A percentile compares a stretch with the other conserved stretches of the same genome.
phyloP scores from a whole-genome alignment of 1,284 basidiomycete genomes.

The Dichomitus squalens region DNA sequence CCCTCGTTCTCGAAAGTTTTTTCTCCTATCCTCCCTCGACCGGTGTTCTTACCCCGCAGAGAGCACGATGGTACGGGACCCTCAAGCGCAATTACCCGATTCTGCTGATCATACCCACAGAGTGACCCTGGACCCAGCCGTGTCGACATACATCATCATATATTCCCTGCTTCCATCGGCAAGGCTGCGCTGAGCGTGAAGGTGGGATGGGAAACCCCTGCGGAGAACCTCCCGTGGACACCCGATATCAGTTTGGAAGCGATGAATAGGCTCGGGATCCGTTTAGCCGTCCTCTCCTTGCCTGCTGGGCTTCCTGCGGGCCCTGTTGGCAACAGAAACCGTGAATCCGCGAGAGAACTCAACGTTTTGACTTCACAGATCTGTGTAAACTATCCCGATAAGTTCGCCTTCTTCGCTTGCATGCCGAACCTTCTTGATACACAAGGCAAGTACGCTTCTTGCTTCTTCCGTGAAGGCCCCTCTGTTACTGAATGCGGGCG shows the following conservation, averaged over 20 bases:
- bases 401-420: conserved; percentile 70
- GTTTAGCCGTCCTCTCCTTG: conserved; percentile 63
- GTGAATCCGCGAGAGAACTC: conserved; percentile 43
- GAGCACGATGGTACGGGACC: not conserved
- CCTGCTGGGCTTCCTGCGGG: conserved; percentile 55
- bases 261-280: conserved; percentile 60
- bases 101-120: not conserved
- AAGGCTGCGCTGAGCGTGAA: conserved; percentile 39
- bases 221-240: conserved; percentile 67
- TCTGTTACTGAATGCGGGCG: not conserved
- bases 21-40: not conserved
- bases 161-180: conserved; percentile 53
- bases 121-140: conserved; percentile 26
- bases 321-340: conserved; percentile 43
- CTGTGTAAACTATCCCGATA: conserved; percentile 46
- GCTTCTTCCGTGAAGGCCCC: not conserved
- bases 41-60: not conserved
- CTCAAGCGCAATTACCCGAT: not conserved
- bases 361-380: conserved; percentile 52
- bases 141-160: conserved; percentile 76
- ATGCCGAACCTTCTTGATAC: conserved; percentile 62
- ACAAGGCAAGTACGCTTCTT: conserved; percentile 44
- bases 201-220: conserved; percentile 62
- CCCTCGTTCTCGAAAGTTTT: not conserved
- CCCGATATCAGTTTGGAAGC: conserved; percentile 54